Conservation (phyloP, 2,329 filamentous ascomycete species). For the Bipolaris gigantea region DNA sequence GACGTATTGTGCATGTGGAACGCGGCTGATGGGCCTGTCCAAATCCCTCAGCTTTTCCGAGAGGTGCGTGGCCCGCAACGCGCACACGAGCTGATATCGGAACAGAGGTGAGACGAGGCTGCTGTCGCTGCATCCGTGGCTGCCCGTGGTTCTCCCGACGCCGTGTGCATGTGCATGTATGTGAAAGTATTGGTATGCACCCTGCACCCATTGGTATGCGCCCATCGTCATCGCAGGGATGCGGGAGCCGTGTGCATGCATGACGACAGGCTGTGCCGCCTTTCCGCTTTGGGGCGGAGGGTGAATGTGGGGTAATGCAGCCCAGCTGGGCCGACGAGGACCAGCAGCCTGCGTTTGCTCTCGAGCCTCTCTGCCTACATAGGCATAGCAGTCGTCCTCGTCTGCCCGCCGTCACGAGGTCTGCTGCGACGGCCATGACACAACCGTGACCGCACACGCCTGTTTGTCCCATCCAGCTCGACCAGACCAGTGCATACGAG, state of each 20-base stretch:
- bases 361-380: neutral
- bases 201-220: too few relatives aligned
- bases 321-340: too few relatives aligned
- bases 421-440: conserved; percentile 18
- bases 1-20: conserved; percentile 2
- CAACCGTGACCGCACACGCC: conserved; percentile 12
- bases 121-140: neutral
- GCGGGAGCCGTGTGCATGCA: conserved; percentile 4
- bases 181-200: too few relatives aligned
- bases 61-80: conserved; percentile 15
- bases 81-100: conserved; percentile 36
- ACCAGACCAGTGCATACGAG: neutral
- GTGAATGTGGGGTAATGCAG: conserved; percentile 16
- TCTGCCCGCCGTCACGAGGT: conserved; percentile 14
- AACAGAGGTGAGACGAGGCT: conserved; percentile 7
- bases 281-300: conserved; percentile 22
- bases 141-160: too few relatives aligned
- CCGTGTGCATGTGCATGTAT: too few relatives aligned
- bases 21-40: neutral
- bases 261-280: conserved; percentile 24
- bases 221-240: too few relatives aligned
- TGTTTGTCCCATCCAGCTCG: neutral
- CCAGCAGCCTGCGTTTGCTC: conserved; percentile 6
- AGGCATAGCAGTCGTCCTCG: too few relatives aligned
- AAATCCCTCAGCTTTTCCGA: conserved; percentile 33